Percentiles rank a stretch among this genome's conserved stretches.
These are phyloP conservation scores for Suillus discolor DNA, from an alignment of 768 basidiomycete genomes.

Conservation along the genomic window DNA sequence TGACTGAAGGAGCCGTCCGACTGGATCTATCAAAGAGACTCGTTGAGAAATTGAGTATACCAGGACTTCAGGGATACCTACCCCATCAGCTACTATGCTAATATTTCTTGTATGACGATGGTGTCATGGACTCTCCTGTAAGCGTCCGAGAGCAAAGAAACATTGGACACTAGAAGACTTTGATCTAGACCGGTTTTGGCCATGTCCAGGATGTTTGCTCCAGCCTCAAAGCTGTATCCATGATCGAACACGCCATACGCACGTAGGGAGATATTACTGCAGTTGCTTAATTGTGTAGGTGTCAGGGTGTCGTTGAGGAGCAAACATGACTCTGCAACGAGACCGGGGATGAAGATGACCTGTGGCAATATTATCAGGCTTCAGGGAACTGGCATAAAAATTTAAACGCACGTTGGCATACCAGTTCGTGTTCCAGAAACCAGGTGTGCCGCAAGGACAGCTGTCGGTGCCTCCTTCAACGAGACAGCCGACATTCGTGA, in stretches of 20 bases:
- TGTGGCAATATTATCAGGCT: constrained; percentile 21
- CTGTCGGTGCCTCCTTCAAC: constrained; percentile 51
- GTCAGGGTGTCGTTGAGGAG: constrained; percentile 53
- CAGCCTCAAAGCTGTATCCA: constrained; percentile 52
- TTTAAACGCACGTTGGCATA: constrained; percentile 50
- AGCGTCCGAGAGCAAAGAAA: constrained; percentile 48
- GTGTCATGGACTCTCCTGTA: constrained; percentile 55
- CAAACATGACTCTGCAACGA: constrained; percentile 59
- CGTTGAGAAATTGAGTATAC: background rate
- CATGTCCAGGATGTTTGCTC: constrained; percentile 68
- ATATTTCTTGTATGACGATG: constrained; percentile 46
- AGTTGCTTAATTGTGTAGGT: constrained; percentile 42
- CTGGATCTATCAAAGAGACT: constrained; percentile 7
- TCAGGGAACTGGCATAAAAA: background rate
- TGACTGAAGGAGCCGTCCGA: constrained; percentile 37
- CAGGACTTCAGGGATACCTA: constrained; percentile 29
- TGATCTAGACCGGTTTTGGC: constrained; percentile 62
- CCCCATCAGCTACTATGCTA: constrained; percentile 56
- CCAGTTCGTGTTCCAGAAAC: constrained; percentile 67
- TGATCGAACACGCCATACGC: constrained; percentile 51
- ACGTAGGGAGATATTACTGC: constrained; percentile 51
- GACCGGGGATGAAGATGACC: constrained; percentile 62
- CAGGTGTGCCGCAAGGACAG: constrained; percentile 60
- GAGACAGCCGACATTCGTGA: constrained; percentile 53
- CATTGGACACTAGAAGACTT: constrained; percentile 42